phyloP scores from a whole-genome alignment of 768 basidiomycete genomes.

The Coprinellus micaceus region DNA sequence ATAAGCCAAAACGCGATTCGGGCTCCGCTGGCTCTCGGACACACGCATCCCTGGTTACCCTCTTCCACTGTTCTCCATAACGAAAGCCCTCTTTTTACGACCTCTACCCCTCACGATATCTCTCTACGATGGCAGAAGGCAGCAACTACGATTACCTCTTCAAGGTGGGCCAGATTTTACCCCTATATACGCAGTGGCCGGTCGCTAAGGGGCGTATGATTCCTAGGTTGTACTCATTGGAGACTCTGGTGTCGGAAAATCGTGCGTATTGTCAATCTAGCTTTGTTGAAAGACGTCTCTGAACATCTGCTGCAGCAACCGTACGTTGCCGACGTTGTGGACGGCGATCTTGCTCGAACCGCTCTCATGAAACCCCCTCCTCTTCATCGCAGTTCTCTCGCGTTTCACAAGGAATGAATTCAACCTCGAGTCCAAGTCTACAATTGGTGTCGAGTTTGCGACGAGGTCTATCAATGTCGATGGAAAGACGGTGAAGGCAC shows the following conservation, averaged over 20 bases:
- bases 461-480: conserved; percentile 95
- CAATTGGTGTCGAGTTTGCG: conserved; percentile 98
- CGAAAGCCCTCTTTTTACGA: conserved; percentile 18
- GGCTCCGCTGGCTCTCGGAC: no score
- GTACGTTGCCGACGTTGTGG: conserved; percentile 50
- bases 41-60: no score
- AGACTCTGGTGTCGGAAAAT: conserved; percentile 99
- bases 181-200: conserved; percentile 1
- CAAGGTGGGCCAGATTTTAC: conserved; percentile 59
- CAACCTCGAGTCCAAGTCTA: conserved; percentile 98
- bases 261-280: conserved; percentile 61
- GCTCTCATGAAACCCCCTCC: conserved; percentile 10
- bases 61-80: no score
- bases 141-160: conserved; percentile 99
- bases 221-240: conserved; percentile 94
- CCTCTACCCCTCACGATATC: conserved; percentile 5
- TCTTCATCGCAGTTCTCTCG: conserved; percentile 74
- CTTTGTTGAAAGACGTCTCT: no score
- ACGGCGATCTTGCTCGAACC: conserved; percentile 4
- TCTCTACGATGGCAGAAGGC: conserved; percentile 73
- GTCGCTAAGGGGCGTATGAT: conserved; percentile 11
- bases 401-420: conserved; percentile 99
- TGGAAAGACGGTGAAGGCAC: conserved; percentile 94
- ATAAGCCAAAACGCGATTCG: not conserved
- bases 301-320: conserved; percentile 29